These are phyloP conservation scores for Mycena rosella DNA, from an alignment of 768 basidiomycete genomes.

Conservation along the genomic window DNA sequence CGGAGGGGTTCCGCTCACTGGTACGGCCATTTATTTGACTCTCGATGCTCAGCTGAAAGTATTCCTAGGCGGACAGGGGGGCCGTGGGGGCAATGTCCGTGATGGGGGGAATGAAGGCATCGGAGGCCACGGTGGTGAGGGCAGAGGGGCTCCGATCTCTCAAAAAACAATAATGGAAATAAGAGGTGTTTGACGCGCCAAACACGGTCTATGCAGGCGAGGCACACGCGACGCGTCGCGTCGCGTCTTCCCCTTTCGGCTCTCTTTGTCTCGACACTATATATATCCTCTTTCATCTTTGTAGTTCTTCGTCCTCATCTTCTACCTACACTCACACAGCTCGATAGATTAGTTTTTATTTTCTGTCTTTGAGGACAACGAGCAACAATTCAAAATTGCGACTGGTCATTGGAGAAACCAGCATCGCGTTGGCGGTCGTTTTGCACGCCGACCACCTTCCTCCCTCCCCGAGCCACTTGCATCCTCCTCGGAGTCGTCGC, in stretches of 20 bases:
- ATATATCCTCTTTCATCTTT: constrained; percentile 8
- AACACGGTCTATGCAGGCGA: constrained; percentile 21
- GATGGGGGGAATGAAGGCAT: too few species aligned
- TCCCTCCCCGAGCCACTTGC: constrained; percentile 14
- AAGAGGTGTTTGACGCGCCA: constrained; percentile 21
- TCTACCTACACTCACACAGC: too few species aligned
- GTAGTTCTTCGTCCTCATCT: constrained; percentile 5
- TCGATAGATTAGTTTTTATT: constrained; percentile 14
- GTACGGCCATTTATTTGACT: too few species aligned
- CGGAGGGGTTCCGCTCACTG: too few species aligned
- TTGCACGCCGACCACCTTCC: constrained; percentile 3
- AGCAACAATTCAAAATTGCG: constrained; percentile 5
- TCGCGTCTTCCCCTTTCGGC: constrained; percentile 2
- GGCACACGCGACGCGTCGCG: constrained; percentile 5
- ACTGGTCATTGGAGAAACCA: constrained; percentile 12
- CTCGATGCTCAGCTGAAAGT: too few species aligned
- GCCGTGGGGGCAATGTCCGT: too few species aligned
- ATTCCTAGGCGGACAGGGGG: too few species aligned
- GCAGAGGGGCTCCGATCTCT: too few species aligned
- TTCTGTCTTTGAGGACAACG: constrained; percentile 18
- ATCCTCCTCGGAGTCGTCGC: constrained; percentile 6
- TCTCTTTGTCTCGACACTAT: neutral
- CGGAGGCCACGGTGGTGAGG: too few species aligned
- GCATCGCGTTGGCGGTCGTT: constrained; percentile 14
- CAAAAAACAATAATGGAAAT: too few species aligned